Base-by-base conservation (phyloP, 73 alveolate species). In the Paramecium octaurelia region DNA sequence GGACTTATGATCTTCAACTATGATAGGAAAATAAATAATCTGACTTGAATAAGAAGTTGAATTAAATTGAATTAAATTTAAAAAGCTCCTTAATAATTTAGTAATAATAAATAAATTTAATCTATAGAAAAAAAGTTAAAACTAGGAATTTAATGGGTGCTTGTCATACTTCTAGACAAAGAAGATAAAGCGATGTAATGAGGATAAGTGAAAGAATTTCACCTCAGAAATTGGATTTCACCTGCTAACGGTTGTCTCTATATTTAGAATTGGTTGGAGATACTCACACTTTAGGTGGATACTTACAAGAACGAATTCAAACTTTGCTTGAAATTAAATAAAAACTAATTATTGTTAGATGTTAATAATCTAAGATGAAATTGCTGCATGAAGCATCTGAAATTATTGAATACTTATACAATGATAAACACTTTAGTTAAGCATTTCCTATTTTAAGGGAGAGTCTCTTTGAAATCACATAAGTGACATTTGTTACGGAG, bases 391-490 rank as follows among this genome's bases (percentile, higher is more conserved):
- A 76, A 20, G 73, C 73, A 76, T 18, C 70, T n/a, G 89, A 76
- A 21, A 76, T 76, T 76, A 76, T 76, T 18, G 70, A 76, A 42
- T 76, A 24, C 48, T 38, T 76, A 29, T 76, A 76, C 70, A 38
- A 34, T 6, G 89, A 76, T 43, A 76, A 42, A 43, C 89, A 76
- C 21, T 76, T 76, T 31, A 76, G 89, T 42, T 42, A 42, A 42
- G 89, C 89, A 42, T 76, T 38, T 31, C 89, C 89, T 76, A 42
- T 76, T 38, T 76, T 76, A 42, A 76, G 89, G 70, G 89, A 76
- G 36, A 76, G 89, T 42, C 70, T 76, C 10, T 24, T 34, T 76
- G 64, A 34, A 76, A 76, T 76, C 64, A 76, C 70, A 12, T 34
- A 27, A 34, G 16, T 70, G 59, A 70, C 86, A 12, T 31, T 27